Evolutionary conservation across 768 basidiomycete species (phyloP), one percentile per base, ranked within the genome.

Genomic region (Suillus subalutaceus): DNA sequence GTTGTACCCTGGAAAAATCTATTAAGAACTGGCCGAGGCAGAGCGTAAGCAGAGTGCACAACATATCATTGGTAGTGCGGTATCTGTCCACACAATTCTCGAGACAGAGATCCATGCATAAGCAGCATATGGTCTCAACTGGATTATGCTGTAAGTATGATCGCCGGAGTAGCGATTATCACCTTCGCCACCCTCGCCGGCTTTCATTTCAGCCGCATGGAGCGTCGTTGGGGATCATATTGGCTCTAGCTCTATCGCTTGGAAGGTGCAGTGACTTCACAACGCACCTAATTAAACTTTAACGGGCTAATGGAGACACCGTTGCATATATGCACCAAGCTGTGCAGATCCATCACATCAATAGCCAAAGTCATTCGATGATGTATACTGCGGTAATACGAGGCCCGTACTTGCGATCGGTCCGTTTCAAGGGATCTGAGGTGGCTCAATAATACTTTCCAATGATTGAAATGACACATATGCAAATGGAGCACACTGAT

Each of bases 261-360:
- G 55, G 18, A 55, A 55, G 32, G 53, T 55, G 53, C 32, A 35
- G 53, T 56, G 53, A 56, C 55, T n/a, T 37, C 35, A 35, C 55
- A 20, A 56, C 55, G 32, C 55, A 20, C 30, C 18, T 55, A 32
- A 55, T 20, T 12, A 9, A 20, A 53, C 16, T 32, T 30, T 55
- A 20, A 10, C 30, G 53, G 18, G 9, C 1, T 10, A 18, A 32
- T 30, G 53, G 53, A 20, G 9, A 55, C 20, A 55, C 35, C 32
- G 18, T 32, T 16, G 16, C 16, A 53, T 18, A 30, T 30, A 53
- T 32, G 30, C 32, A 35, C 20, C 5, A 37, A 12, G 55, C 35
- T 56, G 55, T 56, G 55, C 10, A 56, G 55, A 32, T 52, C 50
- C 6, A 7, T 50, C 48, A 15, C 7, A 26, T 52, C 15, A 13